Evolutionary conservation across 2,329 filamentous ascomycete species (phyloP).

Genomic region (Aspergillus unguis): DNA sequence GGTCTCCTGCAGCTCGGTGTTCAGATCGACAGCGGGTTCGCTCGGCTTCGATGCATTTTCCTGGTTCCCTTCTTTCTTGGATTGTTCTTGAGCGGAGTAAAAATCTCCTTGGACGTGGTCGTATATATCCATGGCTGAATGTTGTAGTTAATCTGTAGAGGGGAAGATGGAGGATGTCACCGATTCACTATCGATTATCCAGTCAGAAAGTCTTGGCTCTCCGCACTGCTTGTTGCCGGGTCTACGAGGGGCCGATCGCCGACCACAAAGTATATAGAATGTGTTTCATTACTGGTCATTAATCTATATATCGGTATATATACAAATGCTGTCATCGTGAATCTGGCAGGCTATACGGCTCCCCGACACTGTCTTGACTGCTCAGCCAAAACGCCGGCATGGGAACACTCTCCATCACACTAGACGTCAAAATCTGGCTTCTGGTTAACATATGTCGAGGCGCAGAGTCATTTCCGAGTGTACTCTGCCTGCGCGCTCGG

Average conservation of each 20-base stretch:
- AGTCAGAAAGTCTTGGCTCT: neutral
- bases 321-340: slow-evolving; percentile 6
- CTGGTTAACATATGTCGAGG: slow-evolving; percentile 27
- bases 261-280: neutral
- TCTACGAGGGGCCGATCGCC: slow-evolving; percentile 29
- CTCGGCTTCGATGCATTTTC: slow-evolving; percentile 37
- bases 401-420: slow-evolving; percentile 44
- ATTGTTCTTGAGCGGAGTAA: slow-evolving; percentile 54
- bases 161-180: slow-evolving; percentile 1
- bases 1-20: slow-evolving; percentile 87
- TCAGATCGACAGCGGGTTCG: slow-evolving; percentile 57
- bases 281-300: neutral
- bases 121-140: slow-evolving; percentile 79
- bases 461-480: slow-evolving; percentile 13
- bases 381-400: slow-evolving; percentile 38
- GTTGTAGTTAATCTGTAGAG: slow-evolving; percentile 5
- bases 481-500: slow-evolving; percentile 16
- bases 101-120: slow-evolving; percentile 91
- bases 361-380: slow-evolving; percentile 39
- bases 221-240: slow-evolving; percentile 17
- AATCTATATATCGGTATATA: slow-evolving; percentile 2
- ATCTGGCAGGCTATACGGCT: slow-evolving; percentile 34
- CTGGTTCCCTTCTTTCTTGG: slow-evolving; percentile 46
- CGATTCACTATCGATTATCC: slow-evolving; percentile 5
- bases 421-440: slow-evolving; percentile 40